Evolutionary conservation across 176 grass and related monocot genomes (phyloP), one percentile per base, ranked within the genome.

Genomic region (Triticum turgidum): DNA sequence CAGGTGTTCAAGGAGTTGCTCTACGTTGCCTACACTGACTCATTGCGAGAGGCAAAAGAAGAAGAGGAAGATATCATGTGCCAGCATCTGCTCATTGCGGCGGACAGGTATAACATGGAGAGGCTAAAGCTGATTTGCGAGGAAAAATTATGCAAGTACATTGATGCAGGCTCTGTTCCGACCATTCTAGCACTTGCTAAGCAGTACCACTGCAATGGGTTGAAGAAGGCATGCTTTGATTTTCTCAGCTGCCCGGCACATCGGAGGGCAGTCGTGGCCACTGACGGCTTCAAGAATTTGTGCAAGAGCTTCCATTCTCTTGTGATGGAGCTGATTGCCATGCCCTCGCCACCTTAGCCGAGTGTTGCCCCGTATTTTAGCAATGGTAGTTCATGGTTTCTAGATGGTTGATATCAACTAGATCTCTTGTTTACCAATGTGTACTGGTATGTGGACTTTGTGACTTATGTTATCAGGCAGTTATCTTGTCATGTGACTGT

Each of bases 151-250:
- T 27, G 41, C 41, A 3, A 74, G 2, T 74, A 74, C 71, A 74
- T 74, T 5, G 1, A 74, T 74, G 41, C 25, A 3, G 41, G 6
- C 5, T 45, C 41, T 6, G 39, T 47, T 9, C 3, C 11, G 2
- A 47, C 41, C n/a, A 27, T 74, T n/a, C 4, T 27, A 6, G n/a
- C 21, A 0, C n/a, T 74, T 74, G 71, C 71, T 5, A 39, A 74
- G 5, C 71, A 27, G 6, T 39, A 74, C 71, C 71, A 74, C 3
- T 47, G 41, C 25, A 22, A 47, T 47, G 71, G 71, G 6, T 12
- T 74, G 71, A 74, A 74, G 71, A 74, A 74, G 71, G 71, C 71
- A 25, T 74, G 71, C 39, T 14, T 74, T 74, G 22, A 74, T 74
- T 74, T 74, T 74, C 71, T 74, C n/a, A 74, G 71, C 41, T 74